Conservation (phyloP, 1,139 yeast genomes). For the Hansenula lynferdii region DNA sequence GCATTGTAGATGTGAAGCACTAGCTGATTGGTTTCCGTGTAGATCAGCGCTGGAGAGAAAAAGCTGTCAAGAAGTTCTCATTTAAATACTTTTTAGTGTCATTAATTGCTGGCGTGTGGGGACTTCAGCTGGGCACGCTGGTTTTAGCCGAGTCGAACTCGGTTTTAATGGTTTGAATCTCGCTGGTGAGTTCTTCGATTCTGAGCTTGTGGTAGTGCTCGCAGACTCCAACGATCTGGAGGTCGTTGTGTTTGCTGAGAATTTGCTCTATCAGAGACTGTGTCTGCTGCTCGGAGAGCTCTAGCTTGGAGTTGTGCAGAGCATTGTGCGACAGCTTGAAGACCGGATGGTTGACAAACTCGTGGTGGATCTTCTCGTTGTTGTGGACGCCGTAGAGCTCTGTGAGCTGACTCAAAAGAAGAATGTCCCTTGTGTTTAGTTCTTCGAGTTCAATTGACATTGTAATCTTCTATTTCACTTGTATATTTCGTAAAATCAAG, state of each 20-base stretch:
- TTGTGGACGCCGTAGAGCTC: slow-evolving; percentile 15
- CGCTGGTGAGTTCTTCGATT: slow-evolving; percentile 10
- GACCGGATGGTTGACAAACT: slow-evolving; percentile 15
- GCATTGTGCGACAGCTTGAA: slow-evolving; percentile 19
- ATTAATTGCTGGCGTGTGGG: no score
- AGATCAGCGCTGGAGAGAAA: no score
- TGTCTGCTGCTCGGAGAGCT: slow-evolving; percentile 7
- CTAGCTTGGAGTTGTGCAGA: slow-evolving; percentile 7
- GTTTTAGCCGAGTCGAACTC: slow-evolving; percentile 8
- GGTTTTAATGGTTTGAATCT: slow-evolving; percentile 7
- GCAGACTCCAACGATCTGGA: slow-evolving; percentile 15
- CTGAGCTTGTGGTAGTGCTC: slow-evolving; percentile 17
- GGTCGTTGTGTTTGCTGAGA: slow-evolving; percentile 4
- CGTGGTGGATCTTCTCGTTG: slow-evolving; percentile 23
- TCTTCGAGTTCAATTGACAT: slow-evolving; percentile 4
- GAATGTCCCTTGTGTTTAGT: slow-evolving; percentile 17
- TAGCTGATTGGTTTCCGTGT: no score
- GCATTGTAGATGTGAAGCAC: no score
- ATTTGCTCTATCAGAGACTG: slow-evolving; percentile 5
- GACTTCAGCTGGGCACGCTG: neutral
- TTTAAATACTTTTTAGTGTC: no score
- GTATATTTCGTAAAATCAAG: no score
- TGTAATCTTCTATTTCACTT: no score
- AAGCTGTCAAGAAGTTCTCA: no score
- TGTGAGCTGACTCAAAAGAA: slow-evolving; percentile 17